phyloP scores from a whole-genome alignment of 768 basidiomycete species.

The Exsudoporus frostii region DNA sequence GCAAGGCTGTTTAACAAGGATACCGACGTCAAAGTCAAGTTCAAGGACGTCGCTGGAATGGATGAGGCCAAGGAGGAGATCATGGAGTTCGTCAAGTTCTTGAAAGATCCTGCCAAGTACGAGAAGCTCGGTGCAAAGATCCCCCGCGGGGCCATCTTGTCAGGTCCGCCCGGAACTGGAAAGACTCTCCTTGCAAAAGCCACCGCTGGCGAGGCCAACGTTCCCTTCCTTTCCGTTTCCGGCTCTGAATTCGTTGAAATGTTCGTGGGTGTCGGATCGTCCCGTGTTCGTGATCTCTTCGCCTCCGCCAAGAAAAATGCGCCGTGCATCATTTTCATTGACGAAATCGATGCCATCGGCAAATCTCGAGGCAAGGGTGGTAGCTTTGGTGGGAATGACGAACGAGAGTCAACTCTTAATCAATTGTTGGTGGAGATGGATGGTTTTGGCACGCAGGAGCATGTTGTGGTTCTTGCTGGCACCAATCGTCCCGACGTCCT shows the following conservation, averaged over 20 bases:
- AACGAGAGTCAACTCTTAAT: conserved; percentile 95
- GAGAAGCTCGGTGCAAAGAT: conserved; percentile 98
- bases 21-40: conserved; percentile 87
- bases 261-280: conserved; percentile 99
- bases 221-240: conserved; percentile 97
- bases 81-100: conserved; percentile 99
- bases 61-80: conserved; percentile 99
- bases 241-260: conserved; percentile 99
- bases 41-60: conserved; percentile 98
- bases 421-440: conserved; percentile 99
- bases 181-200: conserved; percentile 98
- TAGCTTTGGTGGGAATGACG: conserved; percentile 91
- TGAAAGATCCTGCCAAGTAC: conserved; percentile 93
- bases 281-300: conserved; percentile 95
- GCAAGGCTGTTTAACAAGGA: conserved; percentile 98
- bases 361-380: conserved; percentile 81
- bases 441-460: conserved; percentile 95
- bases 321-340: conserved; percentile 97
- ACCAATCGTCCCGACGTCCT: conserved; percentile 97
- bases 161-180: conserved; percentile 96
- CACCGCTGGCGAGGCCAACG: conserved; percentile 95
- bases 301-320: conserved; percentile 97
- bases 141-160: conserved; percentile 90
- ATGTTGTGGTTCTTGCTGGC: conserved; percentile 93
- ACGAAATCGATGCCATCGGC: conserved; percentile 99